Percentiles rank a stretch among this genome's conserved stretches.
Evolutionary conservation across 768 basidiomycete genomes (phyloP).

Genomic region (Auricularia heimuer): DNA sequence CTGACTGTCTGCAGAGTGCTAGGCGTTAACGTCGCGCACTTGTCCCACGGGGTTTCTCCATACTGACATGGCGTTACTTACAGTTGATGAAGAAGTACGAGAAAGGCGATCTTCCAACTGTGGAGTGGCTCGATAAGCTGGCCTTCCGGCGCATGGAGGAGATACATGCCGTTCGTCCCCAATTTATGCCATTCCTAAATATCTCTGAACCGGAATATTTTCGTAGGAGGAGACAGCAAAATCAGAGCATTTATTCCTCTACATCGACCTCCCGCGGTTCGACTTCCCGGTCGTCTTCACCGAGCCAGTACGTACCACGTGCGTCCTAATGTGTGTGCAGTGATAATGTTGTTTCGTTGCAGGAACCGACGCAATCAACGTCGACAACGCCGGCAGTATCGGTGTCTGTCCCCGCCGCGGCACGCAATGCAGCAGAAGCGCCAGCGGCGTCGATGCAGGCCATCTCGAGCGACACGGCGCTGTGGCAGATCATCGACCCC

Average conservation of each 20-base stretch:
- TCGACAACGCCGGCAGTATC: conserved; percentile 21
- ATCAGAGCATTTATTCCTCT: conserved; percentile 89
- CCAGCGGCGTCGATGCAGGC: conserved; percentile 34
- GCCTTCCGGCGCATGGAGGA: conserved; percentile 93
- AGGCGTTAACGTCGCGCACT: too few relatives aligned
- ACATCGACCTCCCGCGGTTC: conserved; percentile 91
- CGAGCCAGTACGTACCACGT: conserved; percentile 53
- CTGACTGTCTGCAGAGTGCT: too few relatives aligned
- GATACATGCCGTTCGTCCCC: conserved; percentile 67
- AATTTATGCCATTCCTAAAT: neutral
- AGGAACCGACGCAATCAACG: conserved; percentile 7
- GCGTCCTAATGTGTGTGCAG: too few relatives aligned
- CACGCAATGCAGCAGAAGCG: conserved; percentile 28
- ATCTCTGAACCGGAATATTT: neutral
- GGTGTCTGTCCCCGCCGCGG: conserved; percentile 30
- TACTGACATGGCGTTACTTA: neutral
- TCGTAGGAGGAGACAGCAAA: conserved; percentile 78
- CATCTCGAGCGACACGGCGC: conserved; percentile 50
- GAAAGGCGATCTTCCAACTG: conserved; percentile 83
- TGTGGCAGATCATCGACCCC: conserved; percentile 88
- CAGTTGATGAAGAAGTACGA: conserved; percentile 87
- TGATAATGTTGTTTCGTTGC: neutral
- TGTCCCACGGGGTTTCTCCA: neutral
- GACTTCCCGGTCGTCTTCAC: conserved; percentile 96
- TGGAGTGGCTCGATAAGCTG: conserved; percentile 92